Evolutionary conservation across 768 basidiomycete genomes (phyloP).

Genomic region (Mycena capillaripes): DNA sequence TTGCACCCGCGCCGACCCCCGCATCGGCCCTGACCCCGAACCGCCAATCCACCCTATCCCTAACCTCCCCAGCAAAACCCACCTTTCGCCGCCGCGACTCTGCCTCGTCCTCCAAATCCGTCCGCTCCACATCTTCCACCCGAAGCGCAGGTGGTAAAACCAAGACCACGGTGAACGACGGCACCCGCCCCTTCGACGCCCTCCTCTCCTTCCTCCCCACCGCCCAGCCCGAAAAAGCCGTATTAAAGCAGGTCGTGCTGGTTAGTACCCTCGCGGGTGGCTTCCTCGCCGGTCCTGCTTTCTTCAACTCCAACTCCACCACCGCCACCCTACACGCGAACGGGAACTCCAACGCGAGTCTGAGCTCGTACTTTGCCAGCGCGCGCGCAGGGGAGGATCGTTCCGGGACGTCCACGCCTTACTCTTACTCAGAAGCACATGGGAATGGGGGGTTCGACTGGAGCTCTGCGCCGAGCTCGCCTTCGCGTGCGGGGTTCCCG

Average conservation of each 20-base stretch:
- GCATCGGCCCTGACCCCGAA: not conserved
- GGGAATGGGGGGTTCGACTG: not conserved
- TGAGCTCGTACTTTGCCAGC: too few species aligned
- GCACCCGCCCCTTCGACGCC: slow-evolving; percentile 53
- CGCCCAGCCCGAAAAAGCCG: slow-evolving; percentile 53
- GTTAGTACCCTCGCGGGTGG: slow-evolving; percentile 43
- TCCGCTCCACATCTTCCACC: not conserved
- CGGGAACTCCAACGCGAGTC: not conserved
- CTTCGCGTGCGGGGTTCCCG: not conserved
- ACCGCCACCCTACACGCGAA: too few species aligned
- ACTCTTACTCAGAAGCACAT: not conserved
- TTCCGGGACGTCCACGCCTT: not conserved
- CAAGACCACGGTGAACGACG: slow-evolving; percentile 2
- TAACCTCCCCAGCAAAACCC: not conserved
- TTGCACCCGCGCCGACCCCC: not conserved
- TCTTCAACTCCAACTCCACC: too few species aligned
- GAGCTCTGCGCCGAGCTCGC: not conserved
- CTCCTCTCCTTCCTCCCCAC: slow-evolving; percentile 61
- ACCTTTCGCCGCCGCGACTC: not conserved
- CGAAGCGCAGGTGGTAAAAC: not conserved
- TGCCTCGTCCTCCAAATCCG: not conserved
- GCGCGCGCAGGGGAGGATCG: not conserved
- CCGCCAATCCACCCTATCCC: not conserved
- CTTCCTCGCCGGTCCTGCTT: slow-evolving; percentile 18
- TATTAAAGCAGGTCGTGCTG: slow-evolving; percentile 60